A percentile compares a stretch with the other conserved stretches of the same genome.
These are phyloP conservation scores for Pyrus communis DNA, from an alignment of 306 rosid species.

Conservation along the genomic window DNA sequence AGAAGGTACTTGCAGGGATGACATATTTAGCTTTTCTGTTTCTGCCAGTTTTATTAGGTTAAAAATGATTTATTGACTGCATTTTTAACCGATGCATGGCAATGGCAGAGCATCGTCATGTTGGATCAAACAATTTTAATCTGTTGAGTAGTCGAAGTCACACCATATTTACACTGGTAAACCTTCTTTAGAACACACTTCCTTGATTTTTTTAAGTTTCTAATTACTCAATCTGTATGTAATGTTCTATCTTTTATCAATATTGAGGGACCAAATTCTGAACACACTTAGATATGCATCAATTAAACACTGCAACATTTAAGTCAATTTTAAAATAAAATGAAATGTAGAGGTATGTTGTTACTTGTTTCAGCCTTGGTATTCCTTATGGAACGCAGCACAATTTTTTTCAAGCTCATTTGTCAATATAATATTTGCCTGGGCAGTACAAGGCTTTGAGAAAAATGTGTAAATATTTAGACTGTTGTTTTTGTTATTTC, in stretches of 20 bases:
- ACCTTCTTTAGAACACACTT: not conserved
- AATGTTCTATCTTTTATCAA: not conserved
- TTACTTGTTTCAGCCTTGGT: not conserved
- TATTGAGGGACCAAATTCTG: not conserved
- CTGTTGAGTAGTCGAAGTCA: slow-evolving; percentile 98
- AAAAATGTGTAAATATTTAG: not conserved
- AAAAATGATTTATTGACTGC: slow-evolving; percentile 1
- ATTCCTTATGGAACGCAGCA: not conserved
- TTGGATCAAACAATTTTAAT: slow-evolving; percentile 97
- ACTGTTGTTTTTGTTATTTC: not conserved
- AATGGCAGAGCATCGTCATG: slow-evolving; percentile 95
- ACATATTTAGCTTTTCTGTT: not conserved
- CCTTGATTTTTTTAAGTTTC: not conserved
- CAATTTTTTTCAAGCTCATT: not conserved
- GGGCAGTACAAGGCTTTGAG: not conserved
- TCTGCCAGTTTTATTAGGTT: not conserved
- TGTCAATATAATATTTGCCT: not conserved
- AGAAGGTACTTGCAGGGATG: slow-evolving; percentile 58
- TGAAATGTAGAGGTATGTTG: not conserved
- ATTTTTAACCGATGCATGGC: slow-evolving; percentile 6
- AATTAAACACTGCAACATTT: not conserved
- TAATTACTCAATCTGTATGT: not conserved
- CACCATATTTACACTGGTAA: slow-evolving; percentile 96
- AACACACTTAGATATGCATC: not conserved
- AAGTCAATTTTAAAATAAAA: not conserved